phyloP scores from a whole-genome alignment of 768 basidiomycete species.

The Paxillus ammoniavirescens region DNA sequence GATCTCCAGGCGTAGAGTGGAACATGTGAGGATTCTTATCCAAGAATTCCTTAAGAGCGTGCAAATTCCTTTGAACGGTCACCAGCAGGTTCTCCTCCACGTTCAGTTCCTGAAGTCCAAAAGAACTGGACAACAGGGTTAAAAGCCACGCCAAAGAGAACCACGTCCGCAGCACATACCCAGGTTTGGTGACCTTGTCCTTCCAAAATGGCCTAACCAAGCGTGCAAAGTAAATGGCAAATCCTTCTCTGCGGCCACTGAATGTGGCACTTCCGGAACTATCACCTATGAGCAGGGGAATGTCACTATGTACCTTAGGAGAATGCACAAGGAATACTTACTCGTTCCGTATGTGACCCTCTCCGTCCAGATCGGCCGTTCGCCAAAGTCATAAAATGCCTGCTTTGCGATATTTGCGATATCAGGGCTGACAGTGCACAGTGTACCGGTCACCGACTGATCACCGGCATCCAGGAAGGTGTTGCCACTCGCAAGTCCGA shows the following conservation, averaged over 20 bases:
- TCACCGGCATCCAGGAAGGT: slow-evolving; percentile 68
- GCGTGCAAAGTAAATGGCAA: slow-evolving; percentile 84
- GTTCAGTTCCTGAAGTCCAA: slow-evolving; percentile 54
- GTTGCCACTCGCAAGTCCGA: slow-evolving; percentile 83
- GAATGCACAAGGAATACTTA: slow-evolving; percentile 30
- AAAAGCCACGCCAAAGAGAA: background rate
- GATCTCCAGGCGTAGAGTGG: slow-evolving; percentile 74
- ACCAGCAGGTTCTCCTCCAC: slow-evolving; percentile 62
- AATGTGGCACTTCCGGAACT: slow-evolving; percentile 73
- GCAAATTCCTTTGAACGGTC: slow-evolving; percentile 77
- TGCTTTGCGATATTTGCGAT: slow-evolving; percentile 75
- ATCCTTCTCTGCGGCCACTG: slow-evolving; percentile 85
- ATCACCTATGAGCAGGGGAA: slow-evolving; percentile 43
- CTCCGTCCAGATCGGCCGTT: slow-evolving; percentile 81
- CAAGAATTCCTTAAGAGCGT: slow-evolving; percentile 71
- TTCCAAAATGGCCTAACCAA: slow-evolving; percentile 88
- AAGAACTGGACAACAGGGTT: slow-evolving; percentile 30
- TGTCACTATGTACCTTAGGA: background rate
- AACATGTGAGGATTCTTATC: slow-evolving; percentile 84
- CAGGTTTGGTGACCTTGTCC: slow-evolving; percentile 62
- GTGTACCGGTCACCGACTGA: slow-evolving; percentile 40
- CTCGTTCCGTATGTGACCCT: slow-evolving; percentile 74
- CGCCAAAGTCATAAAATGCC: slow-evolving; percentile 83
- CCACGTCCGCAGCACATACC: slow-evolving; percentile 40
- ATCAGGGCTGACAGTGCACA: slow-evolving; percentile 57